Conservation (phyloP, 305 asterid genomes). For the Solanum chacoense region DNA sequence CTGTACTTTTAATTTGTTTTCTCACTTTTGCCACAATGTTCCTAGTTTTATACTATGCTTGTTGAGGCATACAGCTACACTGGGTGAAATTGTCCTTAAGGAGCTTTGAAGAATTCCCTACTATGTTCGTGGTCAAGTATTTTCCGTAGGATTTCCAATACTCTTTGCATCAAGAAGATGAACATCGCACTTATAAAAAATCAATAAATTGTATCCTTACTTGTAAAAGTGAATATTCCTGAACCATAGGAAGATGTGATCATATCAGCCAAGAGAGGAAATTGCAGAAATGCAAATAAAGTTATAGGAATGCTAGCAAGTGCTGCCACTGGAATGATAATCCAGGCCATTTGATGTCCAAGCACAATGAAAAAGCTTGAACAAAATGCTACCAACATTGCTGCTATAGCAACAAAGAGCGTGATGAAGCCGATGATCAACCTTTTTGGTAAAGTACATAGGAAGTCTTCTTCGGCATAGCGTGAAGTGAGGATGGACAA, state of each 20-base stretch:
- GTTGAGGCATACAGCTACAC: background rate
- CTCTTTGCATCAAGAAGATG: background rate
- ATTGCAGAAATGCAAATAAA: constrained; percentile 18
- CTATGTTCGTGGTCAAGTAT: background rate
- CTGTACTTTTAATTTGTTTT: background rate
- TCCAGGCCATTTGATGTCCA: constrained; percentile 13
- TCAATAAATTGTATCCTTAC: background rate
- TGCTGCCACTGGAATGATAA: constrained; percentile 11
- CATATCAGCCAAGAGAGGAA: constrained; percentile 22
- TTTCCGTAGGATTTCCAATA: background rate
- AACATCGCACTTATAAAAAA: background rate
- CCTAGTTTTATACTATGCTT: too few species aligned
- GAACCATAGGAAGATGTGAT: constrained; percentile 18
- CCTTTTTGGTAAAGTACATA: constrained; percentile 13
- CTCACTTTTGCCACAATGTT: background rate
- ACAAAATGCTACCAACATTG: constrained; percentile 26
- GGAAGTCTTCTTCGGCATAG: constrained; percentile 28
- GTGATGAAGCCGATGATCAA: constrained; percentile 19
- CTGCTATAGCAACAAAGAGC: constrained; percentile 19
- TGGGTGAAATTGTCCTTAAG: background rate
- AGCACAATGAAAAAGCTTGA: constrained; percentile 19
- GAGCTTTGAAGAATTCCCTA: background rate
- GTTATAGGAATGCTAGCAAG: constrained; percentile 18
- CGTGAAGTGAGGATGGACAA: constrained; percentile 31
- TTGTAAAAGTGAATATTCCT: constrained; percentile 11